Evolutionary conservation across 2,329 filamentous ascomycete species (phyloP).

Genomic region (Chaetomium sp.): DNA sequence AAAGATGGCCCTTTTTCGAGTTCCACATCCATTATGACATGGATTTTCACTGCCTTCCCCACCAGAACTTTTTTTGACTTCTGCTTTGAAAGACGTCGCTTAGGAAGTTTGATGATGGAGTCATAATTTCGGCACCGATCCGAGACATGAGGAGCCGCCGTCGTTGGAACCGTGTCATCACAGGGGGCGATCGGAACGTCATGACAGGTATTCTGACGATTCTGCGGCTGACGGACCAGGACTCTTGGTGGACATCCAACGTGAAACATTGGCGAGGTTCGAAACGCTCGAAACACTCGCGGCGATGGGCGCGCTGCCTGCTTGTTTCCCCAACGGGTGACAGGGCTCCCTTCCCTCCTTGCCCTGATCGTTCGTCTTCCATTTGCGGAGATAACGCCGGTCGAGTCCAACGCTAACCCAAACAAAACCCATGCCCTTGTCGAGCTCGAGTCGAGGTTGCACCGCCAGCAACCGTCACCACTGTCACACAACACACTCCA

Average conservation of each 20-base stretch:
- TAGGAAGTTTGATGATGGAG: slow-evolving; percentile 4
- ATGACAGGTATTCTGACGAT: slow-evolving; percentile 8
- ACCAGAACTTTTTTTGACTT: neutral
- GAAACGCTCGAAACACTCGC: slow-evolving; percentile 26
- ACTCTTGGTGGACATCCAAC: slow-evolving; percentile 11
- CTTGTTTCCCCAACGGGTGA: slow-evolving; percentile 22
- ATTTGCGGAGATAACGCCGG: slow-evolving; percentile 18
- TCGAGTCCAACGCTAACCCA: slow-evolving; percentile 4
- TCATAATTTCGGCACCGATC: slow-evolving; percentile 25
- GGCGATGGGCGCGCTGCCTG: slow-evolving; percentile 23
- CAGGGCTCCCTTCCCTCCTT: neutral
- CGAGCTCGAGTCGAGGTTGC: slow-evolving; percentile 22
- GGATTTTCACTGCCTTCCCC: neutral
- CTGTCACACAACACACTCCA: slow-evolving; percentile 20
- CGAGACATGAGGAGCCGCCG: slow-evolving; percentile 11
- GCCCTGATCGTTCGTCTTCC: slow-evolving; percentile 11
- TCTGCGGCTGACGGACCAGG: slow-evolving; percentile 12
- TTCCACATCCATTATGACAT: slow-evolving; percentile 13
- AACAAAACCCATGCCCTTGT: neutral
- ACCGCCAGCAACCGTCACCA: slow-evolving; percentile 22
- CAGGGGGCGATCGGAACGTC: slow-evolving; percentile 7
- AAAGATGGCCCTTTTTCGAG: slow-evolving; percentile 16
- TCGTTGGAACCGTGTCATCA: slow-evolving; percentile 21
- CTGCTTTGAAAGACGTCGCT: neutral
- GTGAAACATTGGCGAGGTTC: slow-evolving; percentile 17